Evolutionary conservation across 371 early-diverging fungal genomes (phyloP), one percentile per base, ranked within the genome.

Genomic region (Capillidium heterosporum): DNA sequence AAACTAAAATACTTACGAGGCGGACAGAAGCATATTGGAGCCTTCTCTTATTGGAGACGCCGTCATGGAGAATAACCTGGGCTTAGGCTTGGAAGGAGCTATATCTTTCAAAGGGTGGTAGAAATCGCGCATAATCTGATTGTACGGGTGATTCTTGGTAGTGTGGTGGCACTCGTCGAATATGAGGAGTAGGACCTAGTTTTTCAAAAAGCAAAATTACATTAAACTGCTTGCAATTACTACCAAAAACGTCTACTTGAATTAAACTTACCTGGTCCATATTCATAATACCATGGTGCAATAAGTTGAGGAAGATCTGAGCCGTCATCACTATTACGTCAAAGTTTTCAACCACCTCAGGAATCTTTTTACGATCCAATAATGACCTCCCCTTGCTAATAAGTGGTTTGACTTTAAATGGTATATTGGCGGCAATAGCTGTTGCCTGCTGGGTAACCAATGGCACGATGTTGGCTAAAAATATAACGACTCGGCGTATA

Each of bases 141-240:
- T 80, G 67, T 86, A 92, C 0, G 87, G 82, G 58, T 91, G 89
- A 31, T 72, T 68, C 60, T 84, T 85, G 17, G 84, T 73, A 2
- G 88, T 78, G 64, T 94, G 90, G 64, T 95, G 96, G 56, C 88
- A 87, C 65, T 95, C 96, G 63, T 95, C 96, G 65, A 95, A 87
- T 2, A 95, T 72, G 10, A 95, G 60, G 26, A 91, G 60, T 64
- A 76, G 72, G 19, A 89, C 74, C 85, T 84, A 48, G 1, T 24
- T 11, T 19, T 13, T 17, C 26, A 54, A 2, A n/a, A 31, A 15
- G n/a, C 47, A 27, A 40, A 24, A 23, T 4, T n/a, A n/a, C n/a
- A n/a, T n/a, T n/a, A n/a, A n/a, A n/a, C n/a, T n/a, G n/a, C n/a
- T n/a, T n/a, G n/a, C n/a, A n/a, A n/a, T n/a, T n/a, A n/a, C n/a